These are phyloP conservation scores for Kodamaea arcana DNA, from an alignment of 1,139 yeast genomes.

Conservation along the genomic window DNA sequence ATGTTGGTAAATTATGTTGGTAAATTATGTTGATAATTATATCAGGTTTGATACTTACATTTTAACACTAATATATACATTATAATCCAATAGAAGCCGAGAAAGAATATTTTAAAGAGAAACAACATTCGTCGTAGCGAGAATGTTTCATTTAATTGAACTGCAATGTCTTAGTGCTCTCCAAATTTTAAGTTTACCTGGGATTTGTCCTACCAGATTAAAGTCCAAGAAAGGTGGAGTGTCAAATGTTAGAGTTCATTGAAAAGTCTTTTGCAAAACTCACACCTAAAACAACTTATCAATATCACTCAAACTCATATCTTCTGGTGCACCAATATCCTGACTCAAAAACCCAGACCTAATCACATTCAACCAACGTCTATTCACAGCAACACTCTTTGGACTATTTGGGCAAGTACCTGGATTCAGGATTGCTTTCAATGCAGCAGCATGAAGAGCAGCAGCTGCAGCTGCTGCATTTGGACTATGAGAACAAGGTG, in stretches of 20 bases:
- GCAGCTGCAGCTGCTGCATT: conserved; percentile 71
- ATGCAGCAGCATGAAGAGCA: conserved; percentile 68
- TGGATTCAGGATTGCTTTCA: conserved; percentile 43
- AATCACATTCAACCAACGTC: conserved; percentile 66
- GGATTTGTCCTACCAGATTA: too few species aligned
- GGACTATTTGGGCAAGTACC: conserved; percentile 26
- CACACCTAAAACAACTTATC: conserved; percentile 68
- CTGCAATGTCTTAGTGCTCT: too few species aligned
- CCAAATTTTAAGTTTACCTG: too few species aligned
- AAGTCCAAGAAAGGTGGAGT: too few species aligned
- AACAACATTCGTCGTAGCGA: too few species aligned
- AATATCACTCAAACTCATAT: conserved; percentile 65
- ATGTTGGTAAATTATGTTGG: too few species aligned
- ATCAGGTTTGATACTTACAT: too few species aligned
- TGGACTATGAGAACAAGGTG: conserved; percentile 53
- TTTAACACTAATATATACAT: neutral
- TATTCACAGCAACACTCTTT: conserved; percentile 28
- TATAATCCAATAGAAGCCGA: neutral
- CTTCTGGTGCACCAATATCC: conserved; percentile 76
- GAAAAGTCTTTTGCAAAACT: too few species aligned
- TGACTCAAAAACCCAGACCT: conserved; percentile 71
- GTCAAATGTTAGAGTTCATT: too few species aligned
- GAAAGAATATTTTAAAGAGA: neutral
- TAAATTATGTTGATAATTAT: too few species aligned
- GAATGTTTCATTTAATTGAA: too few species aligned